Conservation (phyloP, 495 filamentous ascomycete genomes). For the Viridothelium virens region DNA sequence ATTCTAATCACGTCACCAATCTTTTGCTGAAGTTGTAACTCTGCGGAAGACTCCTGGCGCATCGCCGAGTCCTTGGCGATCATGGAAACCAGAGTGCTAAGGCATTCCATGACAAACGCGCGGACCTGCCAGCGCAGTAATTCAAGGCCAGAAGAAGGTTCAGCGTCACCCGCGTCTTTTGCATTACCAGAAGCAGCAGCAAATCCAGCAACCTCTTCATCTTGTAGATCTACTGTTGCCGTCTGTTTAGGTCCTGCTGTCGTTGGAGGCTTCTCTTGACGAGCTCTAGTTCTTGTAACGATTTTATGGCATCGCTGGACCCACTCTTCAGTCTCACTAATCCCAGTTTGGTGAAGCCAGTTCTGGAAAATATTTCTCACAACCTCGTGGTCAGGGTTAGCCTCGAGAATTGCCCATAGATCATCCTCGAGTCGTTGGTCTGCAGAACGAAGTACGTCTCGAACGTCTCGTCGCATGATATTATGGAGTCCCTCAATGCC, state of each 20-base stretch:
- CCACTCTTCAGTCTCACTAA: constrained; percentile 72
- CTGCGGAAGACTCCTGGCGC: constrained; percentile 61
- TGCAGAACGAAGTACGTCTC: constrained; percentile 65
- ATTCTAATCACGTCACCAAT: constrained; percentile 93
- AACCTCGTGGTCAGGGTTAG: constrained; percentile 61
- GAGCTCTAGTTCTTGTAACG: constrained; percentile 69
- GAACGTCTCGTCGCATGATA: constrained; percentile 84
- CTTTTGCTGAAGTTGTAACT: constrained; percentile 67
- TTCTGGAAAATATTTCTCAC: constrained; percentile 76
- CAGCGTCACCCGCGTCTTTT: constrained; percentile 52
- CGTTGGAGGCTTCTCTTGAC: constrained; percentile 45
- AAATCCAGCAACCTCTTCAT: constrained; percentile 96
- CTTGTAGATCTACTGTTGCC: constrained; percentile 66
- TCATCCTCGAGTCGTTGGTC: constrained; percentile 77
- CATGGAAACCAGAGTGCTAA: constrained; percentile 73
- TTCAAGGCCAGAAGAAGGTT: constrained; percentile 67
- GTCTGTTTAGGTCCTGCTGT: constrained; percentile 43
- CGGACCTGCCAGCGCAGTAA: constrained; percentile 91
- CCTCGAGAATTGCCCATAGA: constrained; percentile 81
- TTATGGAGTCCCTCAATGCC: constrained; percentile 87
- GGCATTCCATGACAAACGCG: constrained; percentile 84
- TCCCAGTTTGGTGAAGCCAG: constrained; percentile 82
- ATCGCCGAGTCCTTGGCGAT: constrained; percentile 64
- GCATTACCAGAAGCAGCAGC: constrained; percentile 60
- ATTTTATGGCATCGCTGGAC: constrained; percentile 79